Evolutionary conservation across 2,329 filamentous ascomycete species (phyloP).

Genomic region (Alternaria dauci): DNA sequence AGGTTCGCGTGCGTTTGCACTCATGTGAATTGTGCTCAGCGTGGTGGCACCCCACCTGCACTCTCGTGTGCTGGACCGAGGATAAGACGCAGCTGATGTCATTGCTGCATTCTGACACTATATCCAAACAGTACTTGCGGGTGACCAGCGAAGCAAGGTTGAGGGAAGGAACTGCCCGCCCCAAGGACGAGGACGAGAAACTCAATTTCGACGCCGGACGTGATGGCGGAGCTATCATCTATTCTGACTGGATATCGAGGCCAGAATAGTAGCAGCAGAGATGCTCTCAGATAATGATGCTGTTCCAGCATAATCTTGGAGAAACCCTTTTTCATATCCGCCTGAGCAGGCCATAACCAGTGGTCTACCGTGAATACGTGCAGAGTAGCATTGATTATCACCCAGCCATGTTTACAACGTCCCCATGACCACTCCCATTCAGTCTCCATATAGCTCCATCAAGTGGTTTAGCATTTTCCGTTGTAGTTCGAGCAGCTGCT

Average conservation of each 20-base stretch:
- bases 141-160: background rate
- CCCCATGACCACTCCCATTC: background rate
- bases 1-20: constrained; percentile 16
- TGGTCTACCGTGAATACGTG: background rate
- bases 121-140: background rate
- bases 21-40: constrained; percentile 2
- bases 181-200: background rate
- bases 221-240: background rate
- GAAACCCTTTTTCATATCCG: background rate
- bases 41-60: background rate
- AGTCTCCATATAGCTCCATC: constrained; percentile 42
- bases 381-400: background rate
- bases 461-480: constrained; percentile 50
- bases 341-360: background rate
- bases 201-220: background rate
- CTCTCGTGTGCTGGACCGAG: constrained; percentile 2
- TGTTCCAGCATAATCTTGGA: background rate
- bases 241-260: background rate
- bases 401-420: background rate
- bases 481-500: constrained; percentile 42
- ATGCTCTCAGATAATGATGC: background rate
- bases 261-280: background rate
- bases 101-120: background rate
- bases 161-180: background rate
- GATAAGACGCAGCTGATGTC: constrained; percentile 1